Evolutionary conservation across 75 land plant genomes (phyloP).

Genomic region (Cunninghamia lanceolata): DNA sequence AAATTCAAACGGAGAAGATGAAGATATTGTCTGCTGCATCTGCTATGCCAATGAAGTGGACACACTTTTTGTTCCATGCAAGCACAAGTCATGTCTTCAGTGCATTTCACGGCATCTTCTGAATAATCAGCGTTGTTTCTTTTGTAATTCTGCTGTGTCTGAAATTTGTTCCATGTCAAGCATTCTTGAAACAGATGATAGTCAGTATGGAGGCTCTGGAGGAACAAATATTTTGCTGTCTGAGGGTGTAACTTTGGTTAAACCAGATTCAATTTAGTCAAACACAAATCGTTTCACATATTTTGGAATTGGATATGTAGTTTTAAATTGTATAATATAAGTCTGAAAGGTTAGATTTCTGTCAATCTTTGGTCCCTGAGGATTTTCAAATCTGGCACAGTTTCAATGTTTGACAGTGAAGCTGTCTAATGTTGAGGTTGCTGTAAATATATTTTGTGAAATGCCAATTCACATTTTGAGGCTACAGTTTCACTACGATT

Average conservation of each 20-base stretch:
- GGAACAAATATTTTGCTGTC: constrained; percentile 3
- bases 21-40: constrained; percentile 72
- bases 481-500: not conserved
- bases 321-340: constrained; percentile 8
- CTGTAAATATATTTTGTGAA: constrained; percentile 14
- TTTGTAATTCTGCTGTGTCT: constrained; percentile 73
- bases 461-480: constrained; percentile 11
- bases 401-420: constrained; percentile 11
- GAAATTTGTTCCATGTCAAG: constrained; percentile 42
- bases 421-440: constrained; percentile 10
- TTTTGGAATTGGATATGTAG: not conserved
- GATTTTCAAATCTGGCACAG: constrained; percentile 7
- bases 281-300: not conserved
- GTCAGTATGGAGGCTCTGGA: constrained; percentile 11
- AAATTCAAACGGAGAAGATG: constrained; percentile 15
- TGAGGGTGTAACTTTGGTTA: constrained; percentile 15
- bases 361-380: not conserved
- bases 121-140: constrained; percentile 93
- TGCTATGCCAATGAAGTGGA: constrained; percentile 77
- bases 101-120: constrained; percentile 90
- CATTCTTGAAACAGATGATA: constrained; percentile 3
- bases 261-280: constrained; percentile 5
- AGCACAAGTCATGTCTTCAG: constrained; percentile 76
- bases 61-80: constrained; percentile 78
- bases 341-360: not conserved